Percentiles rank a stretch among this genome's conserved stretches.
These are phyloP conservation scores for Phytophthora uliginosa DNA, from an alignment of 352 stramenopile species.

Conservation along the genomic window DNA sequence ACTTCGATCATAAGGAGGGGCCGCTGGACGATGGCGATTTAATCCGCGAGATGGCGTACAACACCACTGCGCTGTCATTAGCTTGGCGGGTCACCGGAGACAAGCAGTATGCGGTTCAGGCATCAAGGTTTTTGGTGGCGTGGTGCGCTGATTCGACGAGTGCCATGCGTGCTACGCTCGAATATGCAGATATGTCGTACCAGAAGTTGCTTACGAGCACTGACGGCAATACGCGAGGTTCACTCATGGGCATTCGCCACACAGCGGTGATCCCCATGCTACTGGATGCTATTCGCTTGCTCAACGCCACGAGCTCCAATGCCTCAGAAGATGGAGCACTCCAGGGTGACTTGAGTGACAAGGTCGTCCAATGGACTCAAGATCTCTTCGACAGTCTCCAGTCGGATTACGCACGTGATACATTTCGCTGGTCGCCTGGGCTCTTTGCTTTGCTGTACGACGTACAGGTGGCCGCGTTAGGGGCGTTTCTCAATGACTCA, in stretches of 20 bases:
- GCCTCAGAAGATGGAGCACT: conserved; percentile 5
- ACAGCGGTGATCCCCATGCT: conserved; percentile 44
- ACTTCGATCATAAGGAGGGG: conserved; percentile 30
- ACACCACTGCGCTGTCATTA: conserved; percentile 53
- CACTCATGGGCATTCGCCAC: conserved; percentile 40
- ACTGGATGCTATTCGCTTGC: conserved; percentile 49
- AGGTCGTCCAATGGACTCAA: conserved; percentile 37
- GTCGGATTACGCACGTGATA: conserved; percentile 30
- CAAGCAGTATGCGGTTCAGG: conserved; percentile 41
- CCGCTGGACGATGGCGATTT: conserved; percentile 30
- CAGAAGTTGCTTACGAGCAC: conserved; percentile 33
- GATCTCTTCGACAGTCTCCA: conserved; percentile 35
- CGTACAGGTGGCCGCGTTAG: conserved; percentile 50
- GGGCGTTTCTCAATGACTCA: conserved; percentile 57
- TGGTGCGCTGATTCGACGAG: conserved; percentile 49
- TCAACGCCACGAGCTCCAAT: conserved; percentile 29
- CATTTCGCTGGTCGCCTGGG: conserved; percentile 39
- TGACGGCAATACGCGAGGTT: conserved; percentile 18
- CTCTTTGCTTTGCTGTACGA: conserved; percentile 62
- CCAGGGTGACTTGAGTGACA: conserved; percentile 1
- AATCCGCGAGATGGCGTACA: conserved; percentile 60
- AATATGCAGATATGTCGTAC: conserved; percentile 49
- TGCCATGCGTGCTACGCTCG: conserved; percentile 39
- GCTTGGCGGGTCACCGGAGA: conserved; percentile 47
- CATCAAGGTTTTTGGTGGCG: conserved; percentile 34